These are phyloP conservation scores for Leishmania braziliensis DNA, from an alignment of 208 protist species.

Conservation along the genomic window DNA sequence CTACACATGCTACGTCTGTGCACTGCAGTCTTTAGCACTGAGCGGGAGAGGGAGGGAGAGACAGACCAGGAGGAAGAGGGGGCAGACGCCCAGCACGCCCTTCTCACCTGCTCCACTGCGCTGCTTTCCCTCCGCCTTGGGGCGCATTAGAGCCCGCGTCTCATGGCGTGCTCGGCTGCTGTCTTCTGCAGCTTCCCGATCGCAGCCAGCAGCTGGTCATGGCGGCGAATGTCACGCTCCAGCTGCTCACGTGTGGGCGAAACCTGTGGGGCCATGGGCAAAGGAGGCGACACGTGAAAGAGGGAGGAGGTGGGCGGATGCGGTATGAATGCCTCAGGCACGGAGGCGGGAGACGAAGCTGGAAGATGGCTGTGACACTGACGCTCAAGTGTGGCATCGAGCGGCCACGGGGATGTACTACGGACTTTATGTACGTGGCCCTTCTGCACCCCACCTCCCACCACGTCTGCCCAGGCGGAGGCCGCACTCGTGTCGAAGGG, in stretches of 20 bases:
- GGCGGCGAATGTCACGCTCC: constrained; percentile 60
- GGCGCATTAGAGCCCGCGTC: not conserved
- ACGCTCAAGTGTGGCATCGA: not conserved
- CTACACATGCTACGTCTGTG: not conserved
- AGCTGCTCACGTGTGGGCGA: constrained; percentile 41
- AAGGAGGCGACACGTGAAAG: constrained; percentile 2
- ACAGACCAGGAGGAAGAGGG: not conserved
- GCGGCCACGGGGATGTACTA: not conserved
- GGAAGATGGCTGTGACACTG: not conserved
- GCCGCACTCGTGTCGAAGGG: not conserved
- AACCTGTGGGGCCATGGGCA: not conserved
- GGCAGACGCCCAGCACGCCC: not conserved
- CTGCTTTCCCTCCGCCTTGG: not conserved
- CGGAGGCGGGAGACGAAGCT: not conserved
- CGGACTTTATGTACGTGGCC: not conserved
- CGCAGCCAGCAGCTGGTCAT: constrained; percentile 72
- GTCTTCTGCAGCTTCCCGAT: constrained; percentile 69
- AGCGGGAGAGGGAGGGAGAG: not conserved
- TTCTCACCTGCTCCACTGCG: not conserved
- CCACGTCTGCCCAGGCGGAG: not conserved
- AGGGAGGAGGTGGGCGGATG: not conserved
- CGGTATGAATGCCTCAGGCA: not conserved
- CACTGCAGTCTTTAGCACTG: not conserved
- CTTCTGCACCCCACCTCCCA: not conserved
- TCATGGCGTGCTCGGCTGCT: constrained; percentile 41